Conservation (phyloP, 2,329 filamentous ascomycete genomes). For the Davidsoniella eucalypti region DNA sequence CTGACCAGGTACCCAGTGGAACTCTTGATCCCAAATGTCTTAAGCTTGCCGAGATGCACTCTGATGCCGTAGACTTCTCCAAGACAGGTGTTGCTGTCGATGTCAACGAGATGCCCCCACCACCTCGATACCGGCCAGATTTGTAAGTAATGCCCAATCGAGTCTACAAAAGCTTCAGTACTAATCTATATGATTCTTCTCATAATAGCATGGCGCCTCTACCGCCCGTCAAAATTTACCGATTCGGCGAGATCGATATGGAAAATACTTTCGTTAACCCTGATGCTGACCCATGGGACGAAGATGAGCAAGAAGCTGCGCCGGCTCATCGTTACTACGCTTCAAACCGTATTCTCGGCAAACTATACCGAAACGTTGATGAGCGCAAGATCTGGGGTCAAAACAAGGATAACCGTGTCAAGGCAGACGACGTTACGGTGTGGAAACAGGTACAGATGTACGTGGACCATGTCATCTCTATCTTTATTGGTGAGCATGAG, state of each 20-base stretch:
- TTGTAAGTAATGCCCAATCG: slow-evolving; percentile 28
- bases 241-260: slow-evolving; percentile 27
- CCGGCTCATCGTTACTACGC: slow-evolving; percentile 43
- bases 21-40: slow-evolving; percentile 35
- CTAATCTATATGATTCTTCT: slow-evolving; percentile 4
- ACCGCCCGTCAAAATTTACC: slow-evolving; percentile 27
- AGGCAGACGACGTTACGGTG: slow-evolving; percentile 20
- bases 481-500: slow-evolving; percentile 13
- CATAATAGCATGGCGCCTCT: slow-evolving; percentile 28
- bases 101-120: slow-evolving; percentile 25
- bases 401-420: slow-evolving; percentile 24
- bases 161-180: background rate
- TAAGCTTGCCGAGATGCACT: slow-evolving; percentile 45
- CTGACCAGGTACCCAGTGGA: slow-evolving; percentile 38
- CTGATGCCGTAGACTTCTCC: slow-evolving; percentile 58
- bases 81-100: slow-evolving; percentile 52
- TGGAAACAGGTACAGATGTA: slow-evolving; percentile 26
- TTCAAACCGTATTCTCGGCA: slow-evolving; percentile 52
- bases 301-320: slow-evolving; percentile 25
- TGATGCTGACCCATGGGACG: slow-evolving; percentile 16
- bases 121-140: slow-evolving; percentile 30
- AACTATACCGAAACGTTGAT: slow-evolving; percentile 56
- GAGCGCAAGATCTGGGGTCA: slow-evolving; percentile 47
- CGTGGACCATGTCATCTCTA: slow-evolving; percentile 15
- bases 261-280: slow-evolving; percentile 18